Evolutionary conservation across 306 rosid genomes (phyloP).

Genomic region (Cercis canadensis): DNA sequence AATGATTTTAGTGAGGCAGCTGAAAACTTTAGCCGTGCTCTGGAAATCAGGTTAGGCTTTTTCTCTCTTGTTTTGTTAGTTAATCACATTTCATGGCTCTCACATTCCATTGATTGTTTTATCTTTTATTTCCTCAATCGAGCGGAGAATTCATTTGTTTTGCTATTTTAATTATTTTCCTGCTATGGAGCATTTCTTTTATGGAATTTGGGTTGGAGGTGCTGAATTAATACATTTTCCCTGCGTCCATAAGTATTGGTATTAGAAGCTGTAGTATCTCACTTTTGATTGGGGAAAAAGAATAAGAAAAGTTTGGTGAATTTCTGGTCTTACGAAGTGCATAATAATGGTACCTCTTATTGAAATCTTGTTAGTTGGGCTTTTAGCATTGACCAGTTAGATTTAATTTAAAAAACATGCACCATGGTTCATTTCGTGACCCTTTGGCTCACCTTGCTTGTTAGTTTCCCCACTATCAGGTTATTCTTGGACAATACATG

Average conservation of each 20-base stretch:
- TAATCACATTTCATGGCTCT: too few species aligned
- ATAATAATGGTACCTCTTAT: neutral
- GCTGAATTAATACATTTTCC: neutral
- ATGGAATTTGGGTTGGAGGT: neutral
- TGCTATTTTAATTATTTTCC: neutral
- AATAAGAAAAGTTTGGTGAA: conserved; percentile 3
- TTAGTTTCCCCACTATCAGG: conserved; percentile 11
- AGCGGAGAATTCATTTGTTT: neutral
- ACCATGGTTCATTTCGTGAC: neutral
- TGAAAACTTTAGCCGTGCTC: conserved; percentile 91
- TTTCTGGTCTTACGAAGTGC: neutral
- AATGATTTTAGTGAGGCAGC: conserved; percentile 73
- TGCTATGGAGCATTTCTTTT: neutral
- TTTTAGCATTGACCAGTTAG: neutral
- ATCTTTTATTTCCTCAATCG: neutral
- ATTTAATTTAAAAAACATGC: neutral
- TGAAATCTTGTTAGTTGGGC: neutral
- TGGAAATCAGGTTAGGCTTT: conserved; percentile 82
- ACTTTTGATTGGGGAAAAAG: neutral
- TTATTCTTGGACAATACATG: neutral
- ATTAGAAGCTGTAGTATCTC: neutral
- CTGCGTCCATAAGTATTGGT: neutral
- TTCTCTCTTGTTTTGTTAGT: neutral
- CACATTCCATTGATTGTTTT: conserved; percentile 7
- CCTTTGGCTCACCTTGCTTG: neutral